Evolutionary conservation across 1,284 basidiomycete species (phyloP), one percentile per base, ranked within the genome.

Genomic region (Apiotrichum mycotoxinovorans): DNA sequence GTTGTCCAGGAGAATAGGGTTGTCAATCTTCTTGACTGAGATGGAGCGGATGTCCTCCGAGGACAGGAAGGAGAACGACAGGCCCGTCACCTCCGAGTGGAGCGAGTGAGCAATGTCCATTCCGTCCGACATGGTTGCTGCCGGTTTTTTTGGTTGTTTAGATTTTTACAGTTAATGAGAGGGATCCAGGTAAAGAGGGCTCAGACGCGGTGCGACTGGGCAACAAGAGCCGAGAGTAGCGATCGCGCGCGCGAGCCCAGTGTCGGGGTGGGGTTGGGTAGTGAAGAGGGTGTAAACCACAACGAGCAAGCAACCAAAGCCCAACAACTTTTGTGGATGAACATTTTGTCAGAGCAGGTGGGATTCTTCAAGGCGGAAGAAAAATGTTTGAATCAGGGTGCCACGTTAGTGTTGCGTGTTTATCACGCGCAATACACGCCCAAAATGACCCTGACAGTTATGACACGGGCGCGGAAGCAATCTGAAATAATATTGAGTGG

Each of bases 61-160:
- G 17, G 89, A 86, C 56, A 99, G 85, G 77, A 96, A 96, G 3
- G 93, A 94, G 79, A 99, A 98, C 25, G 94, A 95, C 54, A 98
- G 80, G 63, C 88, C 87, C 57, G 85, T 80, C 66, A 96, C 87
- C 54, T 87, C 85, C 5, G 91, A 88, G 17, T 91, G 86, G 56
- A 98, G 79, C 23, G 95, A 87, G 70, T 90, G 85, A 10, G 93
- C 84, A 77, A 96, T 90, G 77, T 99, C 95, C 95, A 98, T 98
- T 12, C 49, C 37, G 38, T 51, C 49, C 17, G 37, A 30, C 49
- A 51, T 51, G 37, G 38, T 42, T 11, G 17, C n/a, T 4, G 5
- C 4, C 4, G 30, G 30, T 26, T 26, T 23, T 40, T 37, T 25
- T 7, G 14, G 40, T 38, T 15, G 12, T 20, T 18, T 41, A 22